These are phyloP conservation scores for Cutaneotrichosporon sp. DNA, from an alignment of 1,284 basidiomycete genomes.

Conservation along the genomic window DNA sequence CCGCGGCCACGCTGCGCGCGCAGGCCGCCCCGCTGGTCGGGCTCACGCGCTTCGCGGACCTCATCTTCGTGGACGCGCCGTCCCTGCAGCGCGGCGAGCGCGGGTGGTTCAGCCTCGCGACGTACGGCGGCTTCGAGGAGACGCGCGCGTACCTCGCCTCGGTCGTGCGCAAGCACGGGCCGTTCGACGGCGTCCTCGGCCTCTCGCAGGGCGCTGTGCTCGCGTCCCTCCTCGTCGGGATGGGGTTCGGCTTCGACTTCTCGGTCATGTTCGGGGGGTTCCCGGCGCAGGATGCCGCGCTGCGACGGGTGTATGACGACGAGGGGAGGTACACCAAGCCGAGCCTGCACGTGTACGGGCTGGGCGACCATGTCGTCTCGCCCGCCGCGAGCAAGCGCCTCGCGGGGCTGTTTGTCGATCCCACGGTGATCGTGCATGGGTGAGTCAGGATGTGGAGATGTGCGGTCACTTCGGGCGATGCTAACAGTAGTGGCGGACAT, in stretches of 20 bases:
- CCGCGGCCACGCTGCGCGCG: neutral
- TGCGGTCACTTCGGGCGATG: no score
- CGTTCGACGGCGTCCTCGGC: constrained; percentile 70
- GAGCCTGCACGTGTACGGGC: constrained; percentile 77
- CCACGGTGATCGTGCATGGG: constrained; percentile 4
- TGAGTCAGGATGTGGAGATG: no score
- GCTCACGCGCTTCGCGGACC: neutral
- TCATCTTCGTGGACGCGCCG: constrained; percentile 10
- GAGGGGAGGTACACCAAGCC: constrained; percentile 55
- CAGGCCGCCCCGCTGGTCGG: neutral
- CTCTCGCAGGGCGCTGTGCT: constrained; percentile 82
- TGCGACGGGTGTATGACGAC: constrained; percentile 23
- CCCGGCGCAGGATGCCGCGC: constrained; percentile 35
- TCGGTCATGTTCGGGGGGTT: constrained; percentile 60
- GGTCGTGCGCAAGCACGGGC: constrained; percentile 48
- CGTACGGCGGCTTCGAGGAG: constrained; percentile 62
- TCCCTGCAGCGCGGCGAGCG: neutral
- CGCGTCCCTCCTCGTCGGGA: constrained; percentile 68
- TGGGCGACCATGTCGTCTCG: constrained; percentile 74
- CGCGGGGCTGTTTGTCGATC: neutral
- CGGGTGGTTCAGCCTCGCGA: constrained; percentile 2
- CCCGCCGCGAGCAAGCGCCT: constrained; percentile 67
- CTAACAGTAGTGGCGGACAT: constrained; percentile 7
- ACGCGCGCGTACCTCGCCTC: constrained; percentile 55
- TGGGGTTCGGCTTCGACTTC: constrained; percentile 61